Base-by-base conservation (phyloP, 768 basidiomycete species). In the Candolleomyces efflorescens region DNA sequence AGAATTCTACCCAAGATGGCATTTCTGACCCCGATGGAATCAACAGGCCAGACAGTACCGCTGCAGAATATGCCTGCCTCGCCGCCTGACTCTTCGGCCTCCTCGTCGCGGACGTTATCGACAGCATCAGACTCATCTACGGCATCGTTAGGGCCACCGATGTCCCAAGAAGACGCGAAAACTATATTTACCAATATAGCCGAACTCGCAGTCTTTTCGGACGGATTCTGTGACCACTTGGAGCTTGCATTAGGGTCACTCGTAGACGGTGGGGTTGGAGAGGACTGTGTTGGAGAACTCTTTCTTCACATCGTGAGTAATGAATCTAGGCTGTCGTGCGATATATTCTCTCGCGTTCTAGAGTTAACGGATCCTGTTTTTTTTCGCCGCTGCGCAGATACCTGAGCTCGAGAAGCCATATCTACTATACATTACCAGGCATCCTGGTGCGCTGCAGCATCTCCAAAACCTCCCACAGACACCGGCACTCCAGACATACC, bases 391-490 rank as follows among this genome's bases (percentile, higher is more conserved):
- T 58, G 43, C 44, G 5, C 54, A 92, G 90, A 83, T 87, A 46
- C 82, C 90, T 23, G 78, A 78, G 38, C 73, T 94, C 60, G 87
- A 90, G 65, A 77, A 78, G 11, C 82, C 84, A 15, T 94, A 92
- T 68, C 90, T 84, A 68, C 75, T 80, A 15, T 94, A 94, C 69
- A 92, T 94, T 67, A 89, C 88, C 2, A 83, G 84, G 51, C 92
- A 94, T 65, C 82, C 89, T 0, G 78, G 79, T 2, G 90, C 93
- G 4, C 78, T 92, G 45, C 77, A 83, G 36, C 89, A 90, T 64
- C 81, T 92, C 24, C 65, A 79, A 20, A 69, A 72, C 44, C 69
- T 78, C 54, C 78, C 75, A 5, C 75, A 72, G 63, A 85, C 82
- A 1, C 78, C 83, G 3, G 80, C 85, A 0, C 78, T 95, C 7